These are phyloP conservation scores for Lachnellula subtilissima DNA, from an alignment of 2,329 filamentous ascomycete genomes.

Conservation along the genomic window DNA sequence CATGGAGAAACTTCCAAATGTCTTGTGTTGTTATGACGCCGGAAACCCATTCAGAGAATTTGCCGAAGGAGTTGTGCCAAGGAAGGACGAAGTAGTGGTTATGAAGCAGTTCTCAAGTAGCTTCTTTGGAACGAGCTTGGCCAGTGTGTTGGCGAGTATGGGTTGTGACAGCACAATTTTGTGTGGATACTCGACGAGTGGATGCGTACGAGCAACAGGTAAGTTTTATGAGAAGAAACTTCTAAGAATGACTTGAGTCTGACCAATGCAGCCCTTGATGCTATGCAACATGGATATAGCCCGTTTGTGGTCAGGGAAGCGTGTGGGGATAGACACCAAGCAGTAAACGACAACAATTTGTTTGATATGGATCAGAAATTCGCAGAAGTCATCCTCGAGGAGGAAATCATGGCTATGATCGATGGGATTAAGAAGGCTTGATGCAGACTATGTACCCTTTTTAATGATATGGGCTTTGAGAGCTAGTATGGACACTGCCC, in stretches of 20 bases:
- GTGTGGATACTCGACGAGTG: constrained; percentile 43
- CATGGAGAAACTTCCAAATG: constrained; percentile 11
- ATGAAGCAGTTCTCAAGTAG: constrained; percentile 41
- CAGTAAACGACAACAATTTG: constrained; percentile 42
- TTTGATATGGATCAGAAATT: constrained; percentile 44
- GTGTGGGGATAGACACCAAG: constrained; percentile 40
- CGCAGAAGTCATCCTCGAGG: constrained; percentile 40
- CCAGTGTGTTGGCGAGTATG: constrained; percentile 35
- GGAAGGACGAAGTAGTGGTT: constrained; percentile 31
- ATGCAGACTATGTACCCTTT: no score
- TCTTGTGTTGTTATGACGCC: constrained; percentile 9
- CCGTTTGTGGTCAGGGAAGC: constrained; percentile 41
- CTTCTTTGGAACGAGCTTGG: constrained; percentile 43
- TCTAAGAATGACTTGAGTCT: not conserved
- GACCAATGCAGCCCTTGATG: constrained; percentile 33
- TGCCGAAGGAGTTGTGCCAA: constrained; percentile 6
- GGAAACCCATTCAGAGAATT: constrained; percentile 12
- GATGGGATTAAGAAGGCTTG: constrained; percentile 1
- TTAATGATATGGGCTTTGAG: no score
- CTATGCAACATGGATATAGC: constrained; percentile 40
- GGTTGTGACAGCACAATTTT: constrained; percentile 40
- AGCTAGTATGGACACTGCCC: no score
- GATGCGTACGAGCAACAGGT: constrained; percentile 40
- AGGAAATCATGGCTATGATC: constrained; percentile 9
- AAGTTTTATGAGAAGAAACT: not conserved